These are phyloP conservation scores for Cicer cuneatum DNA, from an alignment of 306 rosid genomes.

Conservation along the genomic window DNA sequence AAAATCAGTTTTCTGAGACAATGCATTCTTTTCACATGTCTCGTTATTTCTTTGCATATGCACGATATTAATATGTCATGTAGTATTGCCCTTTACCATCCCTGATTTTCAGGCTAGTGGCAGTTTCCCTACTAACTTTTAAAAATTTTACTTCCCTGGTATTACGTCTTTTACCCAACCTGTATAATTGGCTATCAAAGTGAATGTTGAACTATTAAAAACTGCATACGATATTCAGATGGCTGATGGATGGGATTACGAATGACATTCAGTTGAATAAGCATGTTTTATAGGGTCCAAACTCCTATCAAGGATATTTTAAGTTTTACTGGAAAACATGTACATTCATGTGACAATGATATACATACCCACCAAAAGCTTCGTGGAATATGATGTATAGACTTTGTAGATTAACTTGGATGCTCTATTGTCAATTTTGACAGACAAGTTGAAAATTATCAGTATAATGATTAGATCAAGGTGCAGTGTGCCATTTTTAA, in stretches of 20 bases:
- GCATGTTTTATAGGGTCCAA: background rate
- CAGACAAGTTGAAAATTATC: background rate
- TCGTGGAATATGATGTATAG: constrained; percentile 1
- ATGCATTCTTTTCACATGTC: background rate
- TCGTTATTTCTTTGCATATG: background rate
- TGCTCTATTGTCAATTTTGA: background rate
- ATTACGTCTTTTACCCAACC: background rate
- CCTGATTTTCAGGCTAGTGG: constrained; percentile 1
- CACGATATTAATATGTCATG: background rate
- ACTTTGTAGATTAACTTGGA: background rate
- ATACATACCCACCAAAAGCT: constrained; percentile 9
- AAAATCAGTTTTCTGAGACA: constrained; percentile 17
- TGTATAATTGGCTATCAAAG: constrained; percentile 6
- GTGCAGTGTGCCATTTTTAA: constrained; percentile 6
- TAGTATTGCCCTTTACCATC: background rate
- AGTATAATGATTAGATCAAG: background rate
- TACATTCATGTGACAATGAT: background rate
- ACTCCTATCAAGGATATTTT: constrained; percentile 2
- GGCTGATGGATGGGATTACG: background rate
- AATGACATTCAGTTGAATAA: background rate
- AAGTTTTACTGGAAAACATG: background rate
- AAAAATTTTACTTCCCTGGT: background rate
- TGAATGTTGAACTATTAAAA: background rate
- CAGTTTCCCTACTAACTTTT: background rate
- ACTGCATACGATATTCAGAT: constrained; percentile 19